phyloP scores from a whole-genome alignment of 495 filamentous ascomycete species.

The Penicillium roqueforti region DNA sequence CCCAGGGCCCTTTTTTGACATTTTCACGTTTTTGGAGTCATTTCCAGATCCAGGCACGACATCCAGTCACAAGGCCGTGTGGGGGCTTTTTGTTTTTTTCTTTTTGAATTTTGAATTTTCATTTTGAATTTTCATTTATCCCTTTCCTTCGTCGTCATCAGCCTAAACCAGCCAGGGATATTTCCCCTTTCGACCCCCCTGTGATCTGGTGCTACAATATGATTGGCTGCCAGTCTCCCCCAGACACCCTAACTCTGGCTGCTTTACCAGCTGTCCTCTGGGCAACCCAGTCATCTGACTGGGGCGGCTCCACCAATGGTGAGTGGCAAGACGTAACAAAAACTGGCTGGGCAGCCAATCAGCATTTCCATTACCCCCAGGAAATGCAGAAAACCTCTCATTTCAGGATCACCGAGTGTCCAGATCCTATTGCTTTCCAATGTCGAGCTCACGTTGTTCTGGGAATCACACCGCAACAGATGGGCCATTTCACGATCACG shows the following conservation, averaged over 20 bases:
- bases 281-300: constrained; percentile 10
- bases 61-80: constrained; percentile 27
- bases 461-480: constrained; percentile 2
- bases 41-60: constrained; percentile 23
- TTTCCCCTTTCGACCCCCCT: background rate
- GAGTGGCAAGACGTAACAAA: constrained; percentile 40
- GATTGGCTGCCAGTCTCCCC: background rate
- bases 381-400: constrained; percentile 23
- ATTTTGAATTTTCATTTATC: constrained; percentile 14
- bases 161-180: constrained; percentile 6
- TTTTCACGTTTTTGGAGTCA: constrained; percentile 4
- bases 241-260: background rate
- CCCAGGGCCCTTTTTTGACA: too few species aligned
- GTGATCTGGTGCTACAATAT: background rate
- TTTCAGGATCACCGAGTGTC: constrained; percentile 9
- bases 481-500: background rate
- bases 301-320: constrained; percentile 10
- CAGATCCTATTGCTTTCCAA: constrained; percentile 11
- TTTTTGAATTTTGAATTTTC: constrained; percentile 13
- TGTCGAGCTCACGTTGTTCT: constrained; percentile 10
- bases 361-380: constrained; percentile 26
- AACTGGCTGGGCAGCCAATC: constrained; percentile 32
- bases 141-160: constrained; percentile 15
- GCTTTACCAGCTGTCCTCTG: constrained; percentile 6
- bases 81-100: constrained; percentile 14